Evolutionary conservation across 2,329 filamentous ascomycete species (phyloP), one percentile per base, ranked within the genome.

Genomic region (Colletotrichum cereale): DNA sequence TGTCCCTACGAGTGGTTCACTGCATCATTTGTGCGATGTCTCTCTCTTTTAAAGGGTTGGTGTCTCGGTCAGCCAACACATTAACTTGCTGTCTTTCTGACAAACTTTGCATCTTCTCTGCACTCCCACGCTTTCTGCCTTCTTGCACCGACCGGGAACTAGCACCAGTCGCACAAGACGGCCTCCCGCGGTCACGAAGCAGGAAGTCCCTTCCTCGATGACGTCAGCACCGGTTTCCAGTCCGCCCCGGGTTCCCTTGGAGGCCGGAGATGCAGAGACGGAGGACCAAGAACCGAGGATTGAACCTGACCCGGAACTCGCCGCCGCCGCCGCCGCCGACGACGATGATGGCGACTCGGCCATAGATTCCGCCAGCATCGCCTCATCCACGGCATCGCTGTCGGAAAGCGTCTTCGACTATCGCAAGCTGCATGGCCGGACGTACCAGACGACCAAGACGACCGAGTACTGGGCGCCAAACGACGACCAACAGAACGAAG

Each of bases 401-500:
- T 76, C 77, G 5, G 78, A 78, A 8, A 80, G 78, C 68, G 78
- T 81, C 44, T 75, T 78, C 34, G 75, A 80, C 47, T 81, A 80
- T 63, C 78, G 79, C 48, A 74, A 66, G 26, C 72, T 81, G 26
- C 77, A 81, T 42, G 78, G 78, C 5, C 78, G 79, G 18, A 79
- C 78, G 1, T 80, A 76, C 50, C 79, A 80, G 50, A 75, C 74
- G 64, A 77, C 73, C 65, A 75, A 74, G 38, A 76, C 76, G 11
- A 76, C 77, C 0, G 73, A 78, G 7, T 79, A 78, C 29, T 79
- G 78, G 76, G 36, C 24, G 0, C 57, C 44, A 1, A 77, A 78
- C n/a, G 74, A 76, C 0, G 74, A 77, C 0, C 72, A 75, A 0
- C 76, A 79, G 52, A 79, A 56, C 21, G 53, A 61, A 3, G 38